phyloP scores from a whole-genome alignment of 495 filamentous ascomycete genomes.

The Terfezia claveryi region DNA sequence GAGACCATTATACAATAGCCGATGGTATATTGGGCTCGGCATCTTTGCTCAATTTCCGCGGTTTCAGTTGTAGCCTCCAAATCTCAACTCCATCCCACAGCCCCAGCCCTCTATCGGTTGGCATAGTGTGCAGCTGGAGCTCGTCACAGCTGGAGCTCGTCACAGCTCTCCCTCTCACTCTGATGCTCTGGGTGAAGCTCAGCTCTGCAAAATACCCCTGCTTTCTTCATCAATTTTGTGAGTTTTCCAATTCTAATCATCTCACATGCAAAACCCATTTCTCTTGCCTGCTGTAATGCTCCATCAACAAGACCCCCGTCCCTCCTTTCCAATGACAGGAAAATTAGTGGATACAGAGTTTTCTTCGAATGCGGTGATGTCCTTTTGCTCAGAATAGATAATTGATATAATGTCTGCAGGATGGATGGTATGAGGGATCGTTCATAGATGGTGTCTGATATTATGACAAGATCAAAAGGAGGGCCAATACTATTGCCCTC shows the following conservation, averaged over 20 bases:
- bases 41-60: no score
- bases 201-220: not conserved
- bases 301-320: conserved; percentile 7
- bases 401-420: conserved; percentile 3
- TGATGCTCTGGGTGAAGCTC: no score
- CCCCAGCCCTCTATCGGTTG: no score
- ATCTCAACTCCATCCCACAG: conserved; percentile 20
- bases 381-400: conserved; percentile 4
- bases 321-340: conserved; percentile 12
- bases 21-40: no score
- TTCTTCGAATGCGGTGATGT: not conserved
- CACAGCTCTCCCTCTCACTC: not conserved
- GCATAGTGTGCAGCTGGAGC: no score
- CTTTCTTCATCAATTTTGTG: not conserved
- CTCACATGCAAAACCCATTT: conserved; percentile 7
- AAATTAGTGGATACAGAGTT: conserved; percentile 5
- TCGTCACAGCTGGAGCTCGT: conserved; percentile 2
- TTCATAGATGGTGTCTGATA: conserved; percentile 14
- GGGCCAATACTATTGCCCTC: not conserved
- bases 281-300: conserved; percentile 5
- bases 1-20: no score
- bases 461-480: conserved; percentile 8
- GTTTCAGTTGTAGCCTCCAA: conserved; percentile 16
- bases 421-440: conserved; percentile 5
- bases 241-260: not conserved